Evolutionary conservation across 768 basidiomycete genomes (phyloP).

Genomic region (Plicaturopsis crispa): DNA sequence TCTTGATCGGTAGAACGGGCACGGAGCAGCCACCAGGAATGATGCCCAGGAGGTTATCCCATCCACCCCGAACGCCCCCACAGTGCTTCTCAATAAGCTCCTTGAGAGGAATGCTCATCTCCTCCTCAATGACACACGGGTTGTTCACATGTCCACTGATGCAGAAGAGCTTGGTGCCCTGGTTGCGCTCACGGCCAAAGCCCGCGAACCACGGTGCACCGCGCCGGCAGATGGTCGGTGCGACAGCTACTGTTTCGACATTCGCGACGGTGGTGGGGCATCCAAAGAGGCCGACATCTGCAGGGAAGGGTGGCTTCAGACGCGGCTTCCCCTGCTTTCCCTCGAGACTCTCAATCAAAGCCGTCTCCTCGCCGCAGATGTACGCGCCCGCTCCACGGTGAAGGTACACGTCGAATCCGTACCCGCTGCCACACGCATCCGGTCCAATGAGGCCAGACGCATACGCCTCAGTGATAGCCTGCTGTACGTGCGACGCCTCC

Average conservation of each 20-base stretch:
- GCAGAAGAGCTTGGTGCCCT: slow-evolving; percentile 96
- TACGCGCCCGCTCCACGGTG: slow-evolving; percentile 98
- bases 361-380: slow-evolving; percentile 98
- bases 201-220: slow-evolving; percentile 87
- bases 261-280: slow-evolving; percentile 97
- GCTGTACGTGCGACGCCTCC: slow-evolving; percentile 89
- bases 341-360: slow-evolving; percentile 93
- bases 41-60: slow-evolving; percentile 96
- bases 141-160: slow-evolving; percentile 98
- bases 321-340: slow-evolving; percentile 98
- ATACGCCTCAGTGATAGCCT: slow-evolving; percentile 95
- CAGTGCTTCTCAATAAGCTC: slow-evolving; percentile 96
- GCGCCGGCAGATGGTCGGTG: slow-evolving; percentile 91
- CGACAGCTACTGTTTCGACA: slow-evolving; percentile 97
- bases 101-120: slow-evolving; percentile 95
- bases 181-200: slow-evolving; percentile 88
- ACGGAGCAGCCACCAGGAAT: slow-evolving; percentile 94
- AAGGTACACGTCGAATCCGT: slow-evolving; percentile 96
- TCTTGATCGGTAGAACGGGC: slow-evolving; percentile 79
- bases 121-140: slow-evolving; percentile 96
- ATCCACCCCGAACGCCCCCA: slow-evolving; percentile 89
- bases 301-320: slow-evolving; percentile 97
- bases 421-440: slow-evolving; percentile 87
- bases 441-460: slow-evolving; percentile 81
- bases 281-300: slow-evolving; percentile 95